Evolutionary conservation across 768 basidiomycete species (phyloP).

Genomic region (Agaricus subrufescens): DNA sequence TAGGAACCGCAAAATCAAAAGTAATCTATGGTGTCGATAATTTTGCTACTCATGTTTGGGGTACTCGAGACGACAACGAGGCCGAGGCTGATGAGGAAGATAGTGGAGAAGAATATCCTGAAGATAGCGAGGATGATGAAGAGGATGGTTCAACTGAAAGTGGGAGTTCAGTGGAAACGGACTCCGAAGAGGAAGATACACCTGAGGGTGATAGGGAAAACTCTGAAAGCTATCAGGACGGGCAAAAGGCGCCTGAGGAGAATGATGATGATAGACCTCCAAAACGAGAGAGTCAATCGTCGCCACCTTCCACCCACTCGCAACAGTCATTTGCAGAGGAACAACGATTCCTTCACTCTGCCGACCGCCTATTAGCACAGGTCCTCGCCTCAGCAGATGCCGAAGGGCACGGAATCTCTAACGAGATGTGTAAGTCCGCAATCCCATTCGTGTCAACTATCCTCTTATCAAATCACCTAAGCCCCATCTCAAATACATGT

Average conservation of each 20-base stretch:
- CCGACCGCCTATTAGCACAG: constrained; percentile 32
- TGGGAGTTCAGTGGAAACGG: constrained; percentile 11
- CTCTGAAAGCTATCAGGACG: constrained; percentile 8
- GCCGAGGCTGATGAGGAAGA: constrained; percentile 9
- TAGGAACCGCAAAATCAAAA: constrained; percentile 54
- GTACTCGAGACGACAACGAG: constrained; percentile 12
- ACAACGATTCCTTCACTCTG: constrained; percentile 26
- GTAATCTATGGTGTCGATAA: constrained; percentile 64
- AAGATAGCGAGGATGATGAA: constrained; percentile 16
- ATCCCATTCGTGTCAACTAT: not conserved
- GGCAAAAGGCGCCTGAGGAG: not conserved
- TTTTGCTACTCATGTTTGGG: constrained; percentile 46
- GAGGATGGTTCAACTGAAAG: constrained; percentile 4
- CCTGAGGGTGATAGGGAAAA: constrained; percentile 8
- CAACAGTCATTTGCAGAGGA: constrained; percentile 23
- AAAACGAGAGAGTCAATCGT: not conserved
- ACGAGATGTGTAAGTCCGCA: constrained; percentile 27
- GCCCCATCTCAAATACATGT: constrained; percentile 44
- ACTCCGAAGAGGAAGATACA: not conserved
- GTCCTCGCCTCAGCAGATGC: constrained; percentile 29
- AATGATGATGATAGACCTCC: constrained; percentile 9
- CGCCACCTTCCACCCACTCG: constrained; percentile 8
- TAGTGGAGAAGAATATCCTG: constrained; percentile 15
- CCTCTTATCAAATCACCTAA: constrained; percentile 13
- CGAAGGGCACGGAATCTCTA: constrained; percentile 28